phyloP scores from a whole-genome alignment of 768 basidiomycete genomes.

The Panus rudis region DNA sequence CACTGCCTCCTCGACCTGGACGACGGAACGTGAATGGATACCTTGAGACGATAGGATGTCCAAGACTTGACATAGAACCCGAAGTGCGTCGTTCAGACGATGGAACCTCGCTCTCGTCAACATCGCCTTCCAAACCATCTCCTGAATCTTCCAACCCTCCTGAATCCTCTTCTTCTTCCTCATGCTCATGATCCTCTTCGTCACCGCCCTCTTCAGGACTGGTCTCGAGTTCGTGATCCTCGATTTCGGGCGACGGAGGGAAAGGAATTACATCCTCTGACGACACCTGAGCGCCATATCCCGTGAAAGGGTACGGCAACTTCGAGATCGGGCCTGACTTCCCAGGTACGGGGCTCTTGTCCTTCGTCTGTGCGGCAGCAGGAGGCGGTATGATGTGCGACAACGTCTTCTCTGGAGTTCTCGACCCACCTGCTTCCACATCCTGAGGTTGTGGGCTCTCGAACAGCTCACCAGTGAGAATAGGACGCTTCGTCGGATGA shows the following conservation, averaged over 20 bases:
- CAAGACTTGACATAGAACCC: conserved; percentile 80
- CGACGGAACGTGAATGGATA: conserved; percentile 66
- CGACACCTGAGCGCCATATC: conserved; percentile 45
- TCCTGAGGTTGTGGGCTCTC: conserved; percentile 31
- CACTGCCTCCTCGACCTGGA: conserved; percentile 37
- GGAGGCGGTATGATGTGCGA: conserved; percentile 34
- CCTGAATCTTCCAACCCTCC: conserved; percentile 33
- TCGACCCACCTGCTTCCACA: conserved; percentile 19
- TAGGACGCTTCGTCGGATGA: conserved; percentile 47
- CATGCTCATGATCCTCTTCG: conserved; percentile 20
- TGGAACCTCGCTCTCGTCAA: conserved; percentile 34
- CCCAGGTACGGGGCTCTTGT: conserved; percentile 31
- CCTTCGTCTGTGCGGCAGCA: conserved; percentile 41
- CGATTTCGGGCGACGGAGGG: conserved; percentile 54
- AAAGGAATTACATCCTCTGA: conserved; percentile 66
- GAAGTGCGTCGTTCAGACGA: conserved; percentile 58
- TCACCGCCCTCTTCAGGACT: conserved; percentile 10
- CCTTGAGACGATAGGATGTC: conserved; percentile 63
- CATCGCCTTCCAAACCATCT: conserved; percentile 30
- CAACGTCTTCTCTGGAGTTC: conserved; percentile 16
- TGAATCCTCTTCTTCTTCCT: conserved; percentile 35
- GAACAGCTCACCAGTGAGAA: conserved; percentile 62
- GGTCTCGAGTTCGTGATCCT: conserved; percentile 22
- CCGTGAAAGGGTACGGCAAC: conserved; percentile 68
- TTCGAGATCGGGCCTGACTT: conserved; percentile 38